Percentiles rank a stretch among this genome's conserved stretches.
Conservation (phyloP, 768 basidiomycete species). For the Boletus vinaceobasis region DNA sequence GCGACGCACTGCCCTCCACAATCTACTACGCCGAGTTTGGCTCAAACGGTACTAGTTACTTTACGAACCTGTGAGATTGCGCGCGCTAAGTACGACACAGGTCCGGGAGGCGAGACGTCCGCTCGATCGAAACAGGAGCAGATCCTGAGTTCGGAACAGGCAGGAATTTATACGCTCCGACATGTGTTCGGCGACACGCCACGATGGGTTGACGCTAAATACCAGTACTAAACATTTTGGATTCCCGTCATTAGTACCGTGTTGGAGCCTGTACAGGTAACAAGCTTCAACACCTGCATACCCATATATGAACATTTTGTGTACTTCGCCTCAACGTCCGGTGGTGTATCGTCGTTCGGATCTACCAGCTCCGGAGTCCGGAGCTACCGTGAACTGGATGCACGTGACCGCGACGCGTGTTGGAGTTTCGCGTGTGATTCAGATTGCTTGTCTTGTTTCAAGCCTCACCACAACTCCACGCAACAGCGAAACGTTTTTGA, state of each 20-base stretch:
- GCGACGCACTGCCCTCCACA: constrained; percentile 47
- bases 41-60: constrained; percentile 44
- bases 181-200: constrained; percentile 51
- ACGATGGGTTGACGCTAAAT: constrained; percentile 54
- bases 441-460: not conserved
- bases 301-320: not conserved
- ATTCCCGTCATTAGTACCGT: not conserved
- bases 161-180: constrained; percentile 39
- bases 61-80: not conserved
- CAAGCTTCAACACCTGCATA: not conserved
- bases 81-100: constrained; percentile 26
- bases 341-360: no score
- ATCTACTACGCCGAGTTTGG: constrained; percentile 58
- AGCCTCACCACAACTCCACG: not conserved
- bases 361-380: no score
- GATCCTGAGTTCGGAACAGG: constrained; percentile 34
- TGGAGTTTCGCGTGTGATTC: constrained; percentile 3
- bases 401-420: constrained; percentile 32
- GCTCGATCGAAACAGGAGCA: constrained; percentile 45
- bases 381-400: not conserved
- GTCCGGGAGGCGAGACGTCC: constrained; percentile 50
- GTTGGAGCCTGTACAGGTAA: not conserved
- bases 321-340: not conserved
- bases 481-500: not conserved
- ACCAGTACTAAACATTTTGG: constrained; percentile 24